These are phyloP conservation scores for Clitopilus hobsonii DNA, from an alignment of 768 basidiomycete genomes.

Conservation along the genomic window DNA sequence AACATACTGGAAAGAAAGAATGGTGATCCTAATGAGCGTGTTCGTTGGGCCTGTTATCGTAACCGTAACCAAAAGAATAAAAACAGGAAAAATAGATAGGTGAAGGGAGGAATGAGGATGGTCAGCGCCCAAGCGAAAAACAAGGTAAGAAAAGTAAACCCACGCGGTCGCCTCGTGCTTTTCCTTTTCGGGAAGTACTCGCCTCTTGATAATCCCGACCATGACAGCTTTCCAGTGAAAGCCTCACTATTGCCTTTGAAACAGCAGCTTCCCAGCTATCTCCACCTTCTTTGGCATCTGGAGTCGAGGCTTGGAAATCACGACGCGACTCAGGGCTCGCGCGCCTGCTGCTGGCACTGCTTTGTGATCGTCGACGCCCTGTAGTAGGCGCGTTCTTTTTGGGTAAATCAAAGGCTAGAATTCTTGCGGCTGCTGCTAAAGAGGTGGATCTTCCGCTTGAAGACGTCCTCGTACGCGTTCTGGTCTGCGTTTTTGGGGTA, in stretches of 20 bases:
- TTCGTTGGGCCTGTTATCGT: constrained; percentile 23
- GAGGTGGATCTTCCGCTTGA: not conserved
- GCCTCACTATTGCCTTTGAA: constrained; percentile 47
- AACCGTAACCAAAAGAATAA: constrained; percentile 10
- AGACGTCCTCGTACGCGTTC: not conserved
- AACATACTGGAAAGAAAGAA: constrained; percentile 35
- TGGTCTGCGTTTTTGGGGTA: not conserved
- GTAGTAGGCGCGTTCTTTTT: not conserved
- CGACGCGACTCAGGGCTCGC: constrained; percentile 57
- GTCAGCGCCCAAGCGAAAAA: constrained; percentile 10
- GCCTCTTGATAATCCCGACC: constrained; percentile 13
- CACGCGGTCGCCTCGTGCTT: constrained; percentile 38
- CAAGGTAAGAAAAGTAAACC: constrained; percentile 19
- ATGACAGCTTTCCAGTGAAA: constrained; percentile 34
- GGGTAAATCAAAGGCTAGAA: not conserved
- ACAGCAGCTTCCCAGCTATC: constrained; percentile 57
- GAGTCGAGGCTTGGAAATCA: constrained; percentile 33
- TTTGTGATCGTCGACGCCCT: constrained; percentile 23
- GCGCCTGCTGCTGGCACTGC: constrained; percentile 36
- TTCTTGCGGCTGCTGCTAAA: not conserved
- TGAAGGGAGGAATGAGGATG: constrained; percentile 22
- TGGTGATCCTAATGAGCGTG: constrained; percentile 26
- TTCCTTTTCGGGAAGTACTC: constrained; percentile 26
- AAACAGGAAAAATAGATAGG: constrained; percentile 22
- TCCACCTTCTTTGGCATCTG: constrained; percentile 23